phyloP scores from a whole-genome alignment of 441 rosid species.

The Omphalea diandra region DNA sequence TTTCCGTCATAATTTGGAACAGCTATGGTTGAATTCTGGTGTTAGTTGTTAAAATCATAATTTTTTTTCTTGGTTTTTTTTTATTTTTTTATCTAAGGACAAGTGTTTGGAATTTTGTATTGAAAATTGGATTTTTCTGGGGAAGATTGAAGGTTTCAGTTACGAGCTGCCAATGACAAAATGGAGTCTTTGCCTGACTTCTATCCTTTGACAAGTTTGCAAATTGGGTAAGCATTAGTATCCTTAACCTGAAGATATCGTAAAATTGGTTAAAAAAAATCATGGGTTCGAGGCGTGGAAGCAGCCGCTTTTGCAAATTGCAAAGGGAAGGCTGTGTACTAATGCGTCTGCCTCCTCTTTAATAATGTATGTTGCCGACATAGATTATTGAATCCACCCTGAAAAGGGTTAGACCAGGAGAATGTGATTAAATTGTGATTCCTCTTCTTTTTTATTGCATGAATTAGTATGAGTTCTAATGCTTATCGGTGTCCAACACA shows the following conservation, averaged over 20 bases:
- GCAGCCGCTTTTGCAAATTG: no score
- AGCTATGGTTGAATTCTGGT: background rate
- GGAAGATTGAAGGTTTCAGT: background rate
- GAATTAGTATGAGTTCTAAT: background rate
- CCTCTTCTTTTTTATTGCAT: background rate
- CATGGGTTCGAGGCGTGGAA: no score
- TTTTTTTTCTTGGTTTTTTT: background rate
- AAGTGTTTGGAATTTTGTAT: background rate
- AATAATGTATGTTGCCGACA: no score
- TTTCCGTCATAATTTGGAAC: background rate
- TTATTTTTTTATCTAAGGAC: background rate
- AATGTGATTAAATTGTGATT: background rate
- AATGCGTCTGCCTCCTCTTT: no score
- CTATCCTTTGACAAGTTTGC: constrained; percentile 15
- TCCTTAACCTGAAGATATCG: no score
- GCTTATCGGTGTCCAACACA: background rate
- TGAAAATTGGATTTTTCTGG: background rate
- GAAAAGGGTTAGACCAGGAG: background rate
- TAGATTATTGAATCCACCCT: no score
- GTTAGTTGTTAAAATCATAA: background rate
- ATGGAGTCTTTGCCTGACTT: constrained; percentile 10
- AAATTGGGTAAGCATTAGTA: constrained; percentile 8
- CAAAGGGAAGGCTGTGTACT: no score
- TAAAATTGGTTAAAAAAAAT: no score
- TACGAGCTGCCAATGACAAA: background rate